Conservation (phyloP, 257 asterid species). For the Gardenia jasminoides region DNA sequence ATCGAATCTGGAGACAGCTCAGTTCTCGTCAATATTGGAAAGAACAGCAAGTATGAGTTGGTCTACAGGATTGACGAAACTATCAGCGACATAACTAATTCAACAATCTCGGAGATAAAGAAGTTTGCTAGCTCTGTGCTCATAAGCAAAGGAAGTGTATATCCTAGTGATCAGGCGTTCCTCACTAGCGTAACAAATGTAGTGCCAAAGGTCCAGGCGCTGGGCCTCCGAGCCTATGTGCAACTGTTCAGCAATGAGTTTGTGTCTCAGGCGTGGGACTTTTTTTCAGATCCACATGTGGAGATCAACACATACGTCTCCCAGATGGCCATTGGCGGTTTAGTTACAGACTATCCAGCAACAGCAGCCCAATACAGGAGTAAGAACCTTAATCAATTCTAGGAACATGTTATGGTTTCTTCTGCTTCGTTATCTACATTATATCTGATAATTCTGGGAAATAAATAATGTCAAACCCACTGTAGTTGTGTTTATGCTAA, state of each 20-base stretch:
- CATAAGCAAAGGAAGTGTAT: slow-evolving; percentile 52
- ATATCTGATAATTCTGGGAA: no score
- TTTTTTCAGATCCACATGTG: slow-evolving; percentile 64
- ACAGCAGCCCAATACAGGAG: slow-evolving; percentile 77
- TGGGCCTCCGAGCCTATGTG: slow-evolving; percentile 55
- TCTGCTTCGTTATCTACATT: neutral
- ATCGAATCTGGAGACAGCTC: slow-evolving; percentile 65
- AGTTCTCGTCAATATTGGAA: slow-evolving; percentile 48
- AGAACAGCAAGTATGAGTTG: slow-evolving; percentile 53
- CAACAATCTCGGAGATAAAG: slow-evolving; percentile 59
- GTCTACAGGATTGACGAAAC: slow-evolving; percentile 58
- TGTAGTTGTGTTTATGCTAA: neutral
- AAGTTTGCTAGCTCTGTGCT: slow-evolving; percentile 63
- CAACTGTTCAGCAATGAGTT: slow-evolving; percentile 67
- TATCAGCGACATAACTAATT: slow-evolving; percentile 51
- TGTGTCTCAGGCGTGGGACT: slow-evolving; percentile 86
- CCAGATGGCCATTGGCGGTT: slow-evolving; percentile 41
- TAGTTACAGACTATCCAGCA: slow-evolving; percentile 64
- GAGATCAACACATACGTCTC: slow-evolving; percentile 50
- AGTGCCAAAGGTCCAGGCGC: slow-evolving; percentile 53
- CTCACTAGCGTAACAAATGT: slow-evolving; percentile 38
- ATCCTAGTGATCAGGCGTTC: slow-evolving; percentile 37
- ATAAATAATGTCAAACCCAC: neutral
- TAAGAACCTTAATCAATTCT: slow-evolving; percentile 31
- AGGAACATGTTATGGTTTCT: neutral